Conservation (phyloP, 2,329 filamentous ascomycete species). For the Hymenoscyphus salicellus region DNA sequence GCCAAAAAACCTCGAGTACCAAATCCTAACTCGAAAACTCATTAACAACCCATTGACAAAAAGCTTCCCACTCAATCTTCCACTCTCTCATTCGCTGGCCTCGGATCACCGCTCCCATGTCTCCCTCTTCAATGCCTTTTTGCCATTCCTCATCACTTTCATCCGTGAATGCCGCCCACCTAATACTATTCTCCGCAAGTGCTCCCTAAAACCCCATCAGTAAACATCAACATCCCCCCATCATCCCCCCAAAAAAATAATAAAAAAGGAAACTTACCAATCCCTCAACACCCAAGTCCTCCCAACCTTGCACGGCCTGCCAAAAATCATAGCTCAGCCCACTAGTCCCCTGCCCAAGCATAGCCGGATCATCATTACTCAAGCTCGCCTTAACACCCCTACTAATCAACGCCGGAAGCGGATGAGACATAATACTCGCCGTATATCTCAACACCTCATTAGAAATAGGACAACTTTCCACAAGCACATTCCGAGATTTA, state of each 20-base stretch:
- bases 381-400: slow-evolving; percentile 77
- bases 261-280: slow-evolving; percentile 44
- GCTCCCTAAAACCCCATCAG: not conserved
- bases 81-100: slow-evolving; percentile 71
- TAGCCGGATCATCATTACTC: slow-evolving; percentile 86
- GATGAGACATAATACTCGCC: slow-evolving; percentile 69
- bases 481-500: slow-evolving; percentile 76
- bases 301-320: slow-evolving; percentile 84
- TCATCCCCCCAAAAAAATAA: not conserved
- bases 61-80: slow-evolving; percentile 77
- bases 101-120: slow-evolving; percentile 65
- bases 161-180: slow-evolving; percentile 84
- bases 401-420: slow-evolving; percentile 75
- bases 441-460: slow-evolving; percentile 83
- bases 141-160: slow-evolving; percentile 68
- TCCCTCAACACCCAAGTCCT: slow-evolving; percentile 81
- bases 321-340: slow-evolving; percentile 89
- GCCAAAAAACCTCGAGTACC: not conserved
- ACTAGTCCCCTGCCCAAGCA: slow-evolving; percentile 76
- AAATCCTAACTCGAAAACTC: slow-evolving; percentile 50
- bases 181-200: slow-evolving; percentile 83
- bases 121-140: slow-evolving; percentile 67
- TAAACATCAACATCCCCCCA: not conserved
- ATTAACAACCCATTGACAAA: slow-evolving; percentile 80
- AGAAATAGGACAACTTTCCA: slow-evolving; percentile 84